Conservation (phyloP, 1,284 basidiomycete species). For the Stygiomarasmius scandens region DNA sequence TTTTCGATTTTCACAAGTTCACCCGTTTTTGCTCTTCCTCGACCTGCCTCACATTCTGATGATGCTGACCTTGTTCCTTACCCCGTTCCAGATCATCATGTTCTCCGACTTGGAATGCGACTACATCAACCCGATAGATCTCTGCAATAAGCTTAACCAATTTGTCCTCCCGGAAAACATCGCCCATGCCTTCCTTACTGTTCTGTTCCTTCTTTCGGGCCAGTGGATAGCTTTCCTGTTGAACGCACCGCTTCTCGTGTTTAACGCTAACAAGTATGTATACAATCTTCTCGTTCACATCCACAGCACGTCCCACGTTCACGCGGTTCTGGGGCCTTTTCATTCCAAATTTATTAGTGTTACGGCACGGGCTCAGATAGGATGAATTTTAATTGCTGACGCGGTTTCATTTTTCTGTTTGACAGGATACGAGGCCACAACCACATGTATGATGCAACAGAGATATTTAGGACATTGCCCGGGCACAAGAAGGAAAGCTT, state of each 20-base stretch:
- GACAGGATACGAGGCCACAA: constrained; percentile 89
- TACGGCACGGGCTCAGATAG: too few species aligned
- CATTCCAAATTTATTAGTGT: constrained; percentile 4
- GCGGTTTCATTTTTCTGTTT: neutral
- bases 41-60: constrained; percentile 50
- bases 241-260: constrained; percentile 89
- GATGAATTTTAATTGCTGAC: neutral
- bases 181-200: constrained; percentile 89
- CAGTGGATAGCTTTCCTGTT: constrained; percentile 96
- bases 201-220: constrained; percentile 89
- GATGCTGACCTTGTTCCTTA: constrained; percentile 49
- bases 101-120: constrained; percentile 98
- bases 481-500: constrained; percentile 98
- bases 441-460: constrained; percentile 99
- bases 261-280: constrained; percentile 92
- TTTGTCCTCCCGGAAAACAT: constrained; percentile 98
- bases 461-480: constrained; percentile 95
- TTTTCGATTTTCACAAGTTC: neutral
- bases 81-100: constrained; percentile 89
- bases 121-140: constrained; percentile 99
- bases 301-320: constrained; percentile 30
- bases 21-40: neutral
- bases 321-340: constrained; percentile 51
- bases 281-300: neutral
- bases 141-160: constrained; percentile 99